Base-by-base conservation (phyloP, 352 stramenopile genomes). In the Phytophthora melonis region DNA sequence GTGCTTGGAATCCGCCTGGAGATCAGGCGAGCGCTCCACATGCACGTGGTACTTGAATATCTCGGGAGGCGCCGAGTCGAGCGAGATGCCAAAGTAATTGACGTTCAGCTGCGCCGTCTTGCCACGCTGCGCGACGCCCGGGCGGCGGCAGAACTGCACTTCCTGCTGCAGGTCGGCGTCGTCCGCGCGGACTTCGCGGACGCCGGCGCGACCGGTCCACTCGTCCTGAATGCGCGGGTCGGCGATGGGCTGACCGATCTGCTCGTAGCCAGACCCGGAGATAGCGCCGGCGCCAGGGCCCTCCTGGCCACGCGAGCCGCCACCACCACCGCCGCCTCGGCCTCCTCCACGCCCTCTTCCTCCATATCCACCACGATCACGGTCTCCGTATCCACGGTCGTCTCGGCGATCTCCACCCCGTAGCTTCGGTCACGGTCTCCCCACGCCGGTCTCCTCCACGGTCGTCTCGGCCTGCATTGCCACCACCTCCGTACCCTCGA, bases 41-140 rank as follows among this genome's bases (percentile, higher is more conserved):
- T 66, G 59, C 8, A 89, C 82, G 58, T 93, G 83, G 55, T 93
- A 93, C 68, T 93, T 90, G 69, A 88, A 91, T 30, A 93, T 75
- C 58, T 93, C 83, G 1, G 43, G 27, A 1, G 74, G 62, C 3
- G 34, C 72, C 25, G 68, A 70, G 58, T 89, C 83, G 1, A 93
- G 52, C 11, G 76, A 75, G 21, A 93, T 58, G 14, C 64, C 75
- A 64, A 91, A 93, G 75, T 93, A 90, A 57, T 93, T 93, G 10
- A 86, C 72, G 1, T 72, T 78, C 30, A 93, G 54, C 5, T 67
- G 70, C 54, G 76, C 70, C 0, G 63, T 84, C 10, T 79, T 82
- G 14, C 81, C 82, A 6, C 45, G 47, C 3, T 50, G 66, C 27
- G 73, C 62, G 32, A 84, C 55, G 25, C 79, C 74, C 11, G 82